These are phyloP conservation scores for Cytidiella melzeri DNA, from an alignment of 768 basidiomycete species.

Conservation along the genomic window DNA sequence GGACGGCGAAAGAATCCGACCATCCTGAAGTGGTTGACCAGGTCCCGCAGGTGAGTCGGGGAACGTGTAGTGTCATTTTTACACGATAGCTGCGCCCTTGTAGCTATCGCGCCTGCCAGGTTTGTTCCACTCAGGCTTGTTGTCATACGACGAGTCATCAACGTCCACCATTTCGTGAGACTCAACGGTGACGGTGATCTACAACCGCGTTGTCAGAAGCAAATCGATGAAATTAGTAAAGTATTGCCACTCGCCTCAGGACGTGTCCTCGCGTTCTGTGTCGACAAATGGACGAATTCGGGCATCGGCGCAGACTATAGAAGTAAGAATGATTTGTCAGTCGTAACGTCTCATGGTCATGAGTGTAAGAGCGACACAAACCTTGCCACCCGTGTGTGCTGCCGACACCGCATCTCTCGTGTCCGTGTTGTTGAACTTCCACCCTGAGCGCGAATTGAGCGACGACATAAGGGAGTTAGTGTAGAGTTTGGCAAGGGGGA, in stretches of 20 bases:
- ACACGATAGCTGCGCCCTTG: too few species aligned
- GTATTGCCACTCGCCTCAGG: too few species aligned
- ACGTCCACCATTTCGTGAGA: conserved; percentile 5
- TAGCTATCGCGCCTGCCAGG: too few species aligned
- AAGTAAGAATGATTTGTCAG: not conserved
- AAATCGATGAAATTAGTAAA: not conserved
- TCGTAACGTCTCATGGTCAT: too few species aligned
- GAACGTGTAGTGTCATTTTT: too few species aligned
- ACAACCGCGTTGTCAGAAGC: conserved; percentile 1
- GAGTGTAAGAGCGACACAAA: too few species aligned
- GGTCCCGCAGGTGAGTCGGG: too few species aligned
- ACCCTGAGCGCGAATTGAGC: conserved; percentile 26
- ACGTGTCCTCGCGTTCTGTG: not conserved
- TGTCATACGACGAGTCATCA: too few species aligned
- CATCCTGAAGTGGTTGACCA: too few species aligned
- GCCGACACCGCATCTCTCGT: not conserved
- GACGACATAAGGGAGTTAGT: conserved; percentile 30
- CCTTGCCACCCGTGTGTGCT: too few species aligned
- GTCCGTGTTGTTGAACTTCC: conserved; percentile 11
- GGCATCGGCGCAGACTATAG: conserved; percentile 7
- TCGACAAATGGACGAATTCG: conserved; percentile 7
- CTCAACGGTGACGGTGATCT: conserved; percentile 3
- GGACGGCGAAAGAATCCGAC: too few species aligned
- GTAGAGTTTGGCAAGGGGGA: conserved; percentile 30
- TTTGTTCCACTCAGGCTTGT: too few species aligned